Evolutionary conservation across 2,329 filamentous ascomycete genomes (phyloP).

Genomic region (Clarireedia homoeocarpa): DNA sequence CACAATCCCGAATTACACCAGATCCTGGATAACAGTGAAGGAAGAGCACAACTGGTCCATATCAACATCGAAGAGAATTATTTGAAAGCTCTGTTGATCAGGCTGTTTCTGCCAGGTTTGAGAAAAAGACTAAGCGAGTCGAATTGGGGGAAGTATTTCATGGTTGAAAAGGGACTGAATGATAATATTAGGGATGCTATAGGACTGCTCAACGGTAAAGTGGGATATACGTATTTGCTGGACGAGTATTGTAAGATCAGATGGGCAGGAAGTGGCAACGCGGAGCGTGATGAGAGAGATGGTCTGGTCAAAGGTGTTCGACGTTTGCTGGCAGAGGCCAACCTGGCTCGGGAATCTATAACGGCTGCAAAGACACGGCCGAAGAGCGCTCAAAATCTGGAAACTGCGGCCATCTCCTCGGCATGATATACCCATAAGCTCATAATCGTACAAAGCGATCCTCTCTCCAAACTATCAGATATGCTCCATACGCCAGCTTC

Average conservation of each 20-base stretch:
- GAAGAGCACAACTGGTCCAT: slow-evolving; percentile 66
- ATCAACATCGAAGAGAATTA: slow-evolving; percentile 83
- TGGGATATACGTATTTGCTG: slow-evolving; percentile 80
- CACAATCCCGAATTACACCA: slow-evolving; percentile 63
- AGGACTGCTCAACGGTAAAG: slow-evolving; percentile 76
- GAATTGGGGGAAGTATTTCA: slow-evolving; percentile 54
- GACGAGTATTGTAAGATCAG: slow-evolving; percentile 83
- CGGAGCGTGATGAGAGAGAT: slow-evolving; percentile 57
- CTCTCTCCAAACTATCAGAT: neutral
- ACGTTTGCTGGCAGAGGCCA: slow-evolving; percentile 50
- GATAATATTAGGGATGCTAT: slow-evolving; percentile 56
- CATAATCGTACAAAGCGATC: slow-evolving; percentile 26
- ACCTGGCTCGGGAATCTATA: slow-evolving; percentile 2
- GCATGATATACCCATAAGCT: slow-evolving; percentile 24
- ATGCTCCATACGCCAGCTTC: slow-evolving; percentile 5
- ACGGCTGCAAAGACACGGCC: neutral
- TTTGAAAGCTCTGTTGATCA: slow-evolving; percentile 53
- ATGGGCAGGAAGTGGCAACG: slow-evolving; percentile 80
- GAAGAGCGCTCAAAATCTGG: neutral
- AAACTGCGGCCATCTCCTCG: slow-evolving; percentile 8
- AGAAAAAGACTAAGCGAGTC: slow-evolving; percentile 41
- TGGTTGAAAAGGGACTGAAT: slow-evolving; percentile 50
- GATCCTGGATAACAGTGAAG: slow-evolving; percentile 45
- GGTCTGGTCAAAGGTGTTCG: slow-evolving; percentile 57
- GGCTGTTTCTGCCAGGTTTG: slow-evolving; percentile 47